A percentile compares a stretch with the other conserved stretches of the same genome.
These are phyloP conservation scores for Dothidotthia symphoricarpi DNA, from an alignment of 2,329 filamentous ascomycete species.

Conservation along the genomic window DNA sequence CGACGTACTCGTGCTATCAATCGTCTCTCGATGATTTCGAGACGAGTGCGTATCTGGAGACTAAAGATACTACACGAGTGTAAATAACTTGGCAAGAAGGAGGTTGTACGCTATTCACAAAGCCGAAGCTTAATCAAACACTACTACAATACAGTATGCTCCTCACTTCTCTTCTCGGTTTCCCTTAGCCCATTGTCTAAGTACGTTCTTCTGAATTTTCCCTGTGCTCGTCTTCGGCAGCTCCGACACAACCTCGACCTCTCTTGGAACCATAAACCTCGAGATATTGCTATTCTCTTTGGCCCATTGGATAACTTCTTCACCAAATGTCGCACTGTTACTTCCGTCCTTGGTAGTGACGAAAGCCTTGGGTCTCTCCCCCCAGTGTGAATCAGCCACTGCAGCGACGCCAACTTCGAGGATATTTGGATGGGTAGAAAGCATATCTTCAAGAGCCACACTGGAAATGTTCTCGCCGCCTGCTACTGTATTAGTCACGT, in stretches of 20 bases:
- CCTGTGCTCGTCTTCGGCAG: constrained; percentile 96
- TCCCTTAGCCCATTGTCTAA: constrained; percentile 79
- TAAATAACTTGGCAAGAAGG: too few relatives aligned
- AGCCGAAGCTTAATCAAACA: too few relatives aligned
- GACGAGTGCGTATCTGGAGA: too few relatives aligned
- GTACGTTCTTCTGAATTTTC: constrained; percentile 92
- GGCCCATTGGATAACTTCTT: constrained; percentile 82
- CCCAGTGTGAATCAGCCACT: constrained; percentile 86
- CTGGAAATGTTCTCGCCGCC: constrained; percentile 97
- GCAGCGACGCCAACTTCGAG: constrained; percentile 90
- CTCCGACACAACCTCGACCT: constrained; percentile 77
- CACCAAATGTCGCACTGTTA: constrained; percentile 58
- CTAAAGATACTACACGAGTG: too few relatives aligned
- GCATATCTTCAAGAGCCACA: constrained; percentile 85
- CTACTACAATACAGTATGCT: too few relatives aligned
- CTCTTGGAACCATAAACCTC: constrained; percentile 79
- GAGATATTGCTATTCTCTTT: constrained; percentile 77
- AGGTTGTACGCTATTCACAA: too few relatives aligned
- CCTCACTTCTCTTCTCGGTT: constrained; percentile 32
- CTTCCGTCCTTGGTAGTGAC: constrained; percentile 67
- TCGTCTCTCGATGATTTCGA: too few relatives aligned
- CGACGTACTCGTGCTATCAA: too few relatives aligned
- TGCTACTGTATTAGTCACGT: constrained; percentile 33
- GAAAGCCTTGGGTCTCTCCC: constrained; percentile 92
- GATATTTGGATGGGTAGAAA: constrained; percentile 82